phyloP scores from a whole-genome alignment of 2,329 filamentous ascomycete species.

The Stagonosporopsis tanaceti region DNA sequence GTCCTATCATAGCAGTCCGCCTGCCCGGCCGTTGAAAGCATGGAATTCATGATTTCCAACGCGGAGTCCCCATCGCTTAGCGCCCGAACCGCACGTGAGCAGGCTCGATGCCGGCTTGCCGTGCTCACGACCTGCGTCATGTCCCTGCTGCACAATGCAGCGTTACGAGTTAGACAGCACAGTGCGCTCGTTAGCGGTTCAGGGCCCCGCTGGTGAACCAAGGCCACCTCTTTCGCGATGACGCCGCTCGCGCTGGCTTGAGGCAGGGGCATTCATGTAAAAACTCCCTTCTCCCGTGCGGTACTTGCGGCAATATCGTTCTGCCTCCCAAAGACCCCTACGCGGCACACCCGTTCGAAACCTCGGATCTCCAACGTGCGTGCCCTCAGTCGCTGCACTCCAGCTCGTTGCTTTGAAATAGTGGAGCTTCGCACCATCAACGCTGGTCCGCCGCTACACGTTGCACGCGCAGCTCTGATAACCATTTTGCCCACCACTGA shows the following conservation, averaged over 20 bases:
- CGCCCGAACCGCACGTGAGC: slow-evolving; percentile 18
- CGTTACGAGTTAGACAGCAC: slow-evolving; percentile 17
- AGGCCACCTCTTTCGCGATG: slow-evolving; percentile 14
- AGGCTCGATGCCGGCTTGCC: slow-evolving; percentile 15
- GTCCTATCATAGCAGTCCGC: slow-evolving; percentile 4
- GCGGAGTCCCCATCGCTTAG: slow-evolving; percentile 18
- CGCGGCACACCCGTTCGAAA: slow-evolving; percentile 15
- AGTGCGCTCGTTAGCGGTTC: slow-evolving; percentile 14
- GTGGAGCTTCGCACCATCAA: slow-evolving; percentile 33
- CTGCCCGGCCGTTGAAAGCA: slow-evolving; percentile 13
- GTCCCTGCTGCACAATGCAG: slow-evolving; percentile 15
- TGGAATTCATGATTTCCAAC: slow-evolving; percentile 14
- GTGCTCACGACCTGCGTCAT: slow-evolving; percentile 17
- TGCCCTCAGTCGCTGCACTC: slow-evolving; percentile 26
- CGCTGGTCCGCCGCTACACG: slow-evolving; percentile 38
- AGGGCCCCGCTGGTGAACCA: slow-evolving; percentile 15
- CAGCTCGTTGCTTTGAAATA: slow-evolving; percentile 33
- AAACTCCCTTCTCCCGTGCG: slow-evolving; percentile 8
- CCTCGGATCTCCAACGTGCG: slow-evolving; percentile 13
- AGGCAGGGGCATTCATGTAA: slow-evolving; percentile 7
- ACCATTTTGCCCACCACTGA: slow-evolving; percentile 30
- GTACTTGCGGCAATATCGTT: slow-evolving; percentile 7
- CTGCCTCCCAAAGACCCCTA: slow-evolving; percentile 8
- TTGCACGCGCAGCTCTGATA: slow-evolving; percentile 32
- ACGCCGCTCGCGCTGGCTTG: slow-evolving; percentile 13